Conservation (phyloP, 768 basidiomycete genomes). For the Tylopilus rubrobrunneus region DNA sequence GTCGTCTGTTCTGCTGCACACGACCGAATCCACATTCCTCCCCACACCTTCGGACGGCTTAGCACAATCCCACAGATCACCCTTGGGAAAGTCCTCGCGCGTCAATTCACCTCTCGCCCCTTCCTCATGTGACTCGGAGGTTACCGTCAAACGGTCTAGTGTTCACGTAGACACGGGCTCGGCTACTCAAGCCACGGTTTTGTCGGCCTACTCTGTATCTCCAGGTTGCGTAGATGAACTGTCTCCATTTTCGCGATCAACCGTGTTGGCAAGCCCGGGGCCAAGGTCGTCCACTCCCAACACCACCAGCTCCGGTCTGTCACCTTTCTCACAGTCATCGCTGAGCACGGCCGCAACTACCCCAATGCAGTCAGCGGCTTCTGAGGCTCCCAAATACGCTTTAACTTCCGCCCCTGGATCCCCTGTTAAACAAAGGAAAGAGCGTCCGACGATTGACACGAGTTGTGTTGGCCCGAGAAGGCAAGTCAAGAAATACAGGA, state of each 20-base stretch:
- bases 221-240: slow-evolving; percentile 19
- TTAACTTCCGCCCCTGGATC: slow-evolving; percentile 13
- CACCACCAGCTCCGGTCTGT: slow-evolving; percentile 23
- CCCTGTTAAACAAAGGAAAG: slow-evolving; percentile 23
- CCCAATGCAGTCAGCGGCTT: slow-evolving; percentile 22
- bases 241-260: slow-evolving; percentile 20
- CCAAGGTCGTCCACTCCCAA: slow-evolving; percentile 24
- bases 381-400: slow-evolving; percentile 12
- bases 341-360: slow-evolving; percentile 26
- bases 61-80: slow-evolving; percentile 29
- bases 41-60: slow-evolving; percentile 9
- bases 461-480: slow-evolving; percentile 31
- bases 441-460: slow-evolving; percentile 31
- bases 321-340: slow-evolving; percentile 29
- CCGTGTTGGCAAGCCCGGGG: slow-evolving; percentile 20
- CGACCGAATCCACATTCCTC: slow-evolving; percentile 12
- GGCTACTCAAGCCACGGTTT: slow-evolving; percentile 17
- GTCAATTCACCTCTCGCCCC: slow-evolving; percentile 25
- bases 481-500: slow-evolving; percentile 30
- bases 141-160: slow-evolving; percentile 24
- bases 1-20: slow-evolving; percentile 10
- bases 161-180: slow-evolving; percentile 29
- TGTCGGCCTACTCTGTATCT: slow-evolving; percentile 9
- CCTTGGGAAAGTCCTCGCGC: slow-evolving; percentile 26
- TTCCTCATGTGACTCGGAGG: slow-evolving; percentile 26